Evolutionary conservation across 2,329 filamentous ascomycete genomes (phyloP), one percentile per base, ranked within the genome.

Genomic region (Penicillium oxalicum): DNA sequence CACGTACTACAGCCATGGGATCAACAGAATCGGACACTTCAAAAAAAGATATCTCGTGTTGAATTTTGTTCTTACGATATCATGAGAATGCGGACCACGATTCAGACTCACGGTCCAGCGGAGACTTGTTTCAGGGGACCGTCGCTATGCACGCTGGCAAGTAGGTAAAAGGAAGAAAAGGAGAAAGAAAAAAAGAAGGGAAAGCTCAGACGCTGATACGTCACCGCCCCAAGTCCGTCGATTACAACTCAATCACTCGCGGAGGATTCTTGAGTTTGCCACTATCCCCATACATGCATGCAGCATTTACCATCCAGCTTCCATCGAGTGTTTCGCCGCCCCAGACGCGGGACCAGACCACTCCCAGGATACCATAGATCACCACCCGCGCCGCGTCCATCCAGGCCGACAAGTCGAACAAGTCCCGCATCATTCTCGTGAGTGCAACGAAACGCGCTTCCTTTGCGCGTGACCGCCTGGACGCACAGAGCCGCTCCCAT

Each of bases 401-500:
- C 80, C 80, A 64, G 4, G 59, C 61, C 0, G 47, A 50, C 9
- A 64, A 45, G 52, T 71, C 65, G 3, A 71, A 54, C 6, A 72
- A 13, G 47, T 74, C 71, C 1, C 64, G 54, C 2, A 71, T 29
- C 38, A 67, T 57, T 0, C 69, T 63, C 2, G 59, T 28, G 18
- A 64, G 37, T 11, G 54, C 53, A 24, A 52, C 36, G n/a, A 67
- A 29, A 9, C 63, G 57, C 29, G 57, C 50, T 37, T 58, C 39
- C 3, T 55, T 53, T 3, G 60, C 61, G 1, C 62, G 60, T 35
- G 56, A 40, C 35, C 67, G 51, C 43, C 71, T 57, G 8, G 70
- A 65, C 2, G 63, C 62, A 61, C 78, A 74, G 25, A 88, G 74
- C n/a, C 74, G 72, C 69, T 91, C 88, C 69, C 88, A 90, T 1